Percentiles rank a stretch among this genome's conserved stretches.
Conservation (phyloP, 306 rosid genomes). For the Pachyrhizus erosus region DNA sequence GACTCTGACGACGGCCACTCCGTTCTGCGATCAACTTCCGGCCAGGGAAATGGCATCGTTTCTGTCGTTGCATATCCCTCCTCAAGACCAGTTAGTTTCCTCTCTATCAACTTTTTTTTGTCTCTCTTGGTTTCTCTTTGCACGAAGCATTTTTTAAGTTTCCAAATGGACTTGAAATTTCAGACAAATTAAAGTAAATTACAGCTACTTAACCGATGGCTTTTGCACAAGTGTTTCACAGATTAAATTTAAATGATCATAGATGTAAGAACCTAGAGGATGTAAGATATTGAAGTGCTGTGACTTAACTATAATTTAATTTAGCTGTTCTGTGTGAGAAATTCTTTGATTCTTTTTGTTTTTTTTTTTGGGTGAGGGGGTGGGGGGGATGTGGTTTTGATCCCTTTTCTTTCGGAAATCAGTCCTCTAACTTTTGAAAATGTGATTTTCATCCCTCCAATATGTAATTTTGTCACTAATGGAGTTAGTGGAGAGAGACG, state of each 20-base stretch:
- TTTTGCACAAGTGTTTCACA: neutral
- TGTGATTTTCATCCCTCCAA: too few species aligned
- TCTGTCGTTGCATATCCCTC: constrained; percentile 80
- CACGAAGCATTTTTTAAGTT: neutral
- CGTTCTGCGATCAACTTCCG: constrained; percentile 76
- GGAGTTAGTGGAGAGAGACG: too few species aligned
- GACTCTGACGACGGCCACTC: constrained; percentile 53
- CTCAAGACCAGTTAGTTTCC: constrained; percentile 70
- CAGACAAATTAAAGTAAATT: neutral
- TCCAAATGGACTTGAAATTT: neutral
- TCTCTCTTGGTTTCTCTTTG: neutral
- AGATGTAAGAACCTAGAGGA: neutral
- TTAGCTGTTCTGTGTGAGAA: neutral
- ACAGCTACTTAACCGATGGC: neutral
- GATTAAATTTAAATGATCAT: neutral
- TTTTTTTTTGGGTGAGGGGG: too few species aligned
- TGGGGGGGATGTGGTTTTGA: too few species aligned
- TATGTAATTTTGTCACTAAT: too few species aligned
- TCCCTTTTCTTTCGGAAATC: too few species aligned
- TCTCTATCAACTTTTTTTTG: neutral
- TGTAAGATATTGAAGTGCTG: neutral
- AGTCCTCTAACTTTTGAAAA: too few species aligned
- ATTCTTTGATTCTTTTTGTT: neutral
- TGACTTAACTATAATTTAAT: neutral
- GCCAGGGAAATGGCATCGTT: constrained; percentile 82